Base-by-base conservation (phyloP, 305 asterid genomes). In the Fraxinus angustifolia region DNA sequence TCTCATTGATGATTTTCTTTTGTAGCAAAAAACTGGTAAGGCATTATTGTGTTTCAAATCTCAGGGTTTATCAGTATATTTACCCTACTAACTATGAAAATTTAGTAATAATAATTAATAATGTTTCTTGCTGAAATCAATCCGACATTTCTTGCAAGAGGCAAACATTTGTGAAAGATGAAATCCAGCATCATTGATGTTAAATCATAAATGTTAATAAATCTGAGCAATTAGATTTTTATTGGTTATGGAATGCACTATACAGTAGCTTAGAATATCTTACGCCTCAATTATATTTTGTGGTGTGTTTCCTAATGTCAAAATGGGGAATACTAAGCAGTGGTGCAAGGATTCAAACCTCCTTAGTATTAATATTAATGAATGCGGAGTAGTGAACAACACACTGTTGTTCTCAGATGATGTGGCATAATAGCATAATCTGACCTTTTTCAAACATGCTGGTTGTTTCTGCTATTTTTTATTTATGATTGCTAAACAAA, bases 401-500 rank as follows among this genome's bases (percentile, higher is more conserved):
- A 50, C 60, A 50, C 21, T 16, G 36, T 65, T 67, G 74, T 68
- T 31, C 40, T 28, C 74, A 19, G 36, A 68, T 67, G 21, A 68
- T 68, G 74, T 68, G 21, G 74, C 74, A 68, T 68, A 28, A 26
- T 28, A 68, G 74, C 71, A 60, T 19, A 60, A 21, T 1, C 40
- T 68, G 21, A 28, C 21, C 28, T 76, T 75, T 48, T 48, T 76
- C 73, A 76, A 74, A 56, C 65, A 56, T 82, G 79, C 82, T 78
- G 68, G 80, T 79, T 36, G 35, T 56, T 73, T 73, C 81, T 50
- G 78, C 81, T 65, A 72, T 35, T 53, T 81, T 60, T 50, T 82
- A 4, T 81, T 84, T 75, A 74, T 79, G 62, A 81, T 79, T 73
- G 50, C 82, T 75, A 62, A 48, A 75, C 68, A 45, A 79, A 78